Evolutionary conservation across 768 basidiomycete genomes (phyloP).

Genomic region (Dioszegia hungarica): DNA sequence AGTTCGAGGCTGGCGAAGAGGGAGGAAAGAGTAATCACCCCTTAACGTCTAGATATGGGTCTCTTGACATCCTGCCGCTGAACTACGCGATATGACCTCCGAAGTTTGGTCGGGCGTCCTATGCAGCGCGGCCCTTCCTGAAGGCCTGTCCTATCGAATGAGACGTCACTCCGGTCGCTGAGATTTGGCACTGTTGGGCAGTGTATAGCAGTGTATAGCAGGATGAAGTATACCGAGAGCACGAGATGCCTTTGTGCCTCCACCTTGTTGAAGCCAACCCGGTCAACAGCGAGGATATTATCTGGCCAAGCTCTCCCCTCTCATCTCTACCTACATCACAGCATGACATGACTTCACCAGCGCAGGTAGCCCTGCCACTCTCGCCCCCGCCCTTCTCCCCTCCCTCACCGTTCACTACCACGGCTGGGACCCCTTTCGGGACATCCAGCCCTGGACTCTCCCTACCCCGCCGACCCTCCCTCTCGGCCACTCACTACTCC

Average conservation of each 20-base stretch:
- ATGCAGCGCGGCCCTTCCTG: no score
- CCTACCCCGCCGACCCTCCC: conserved; percentile 11
- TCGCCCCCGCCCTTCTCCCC: conserved; percentile 12
- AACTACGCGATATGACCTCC: no score
- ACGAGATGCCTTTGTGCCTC: no score
- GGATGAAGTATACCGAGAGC: no score
- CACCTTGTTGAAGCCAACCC: no score
- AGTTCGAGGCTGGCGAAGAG: not conserved
- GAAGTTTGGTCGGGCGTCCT: no score
- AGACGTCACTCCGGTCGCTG: no score
- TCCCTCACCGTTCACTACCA: not conserved
- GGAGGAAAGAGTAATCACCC: conserved; percentile 11
- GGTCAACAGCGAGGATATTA: no score
- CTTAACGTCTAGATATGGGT: conserved; percentile 44
- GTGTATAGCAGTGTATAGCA: no score
- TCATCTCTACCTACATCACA: not conserved
- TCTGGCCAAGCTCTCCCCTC: no score
- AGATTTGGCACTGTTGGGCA: no score
- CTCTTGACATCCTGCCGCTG: conserved; percentile 30
- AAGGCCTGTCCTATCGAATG: no score
- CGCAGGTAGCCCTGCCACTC: conserved; percentile 3
- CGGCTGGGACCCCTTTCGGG: not conserved
- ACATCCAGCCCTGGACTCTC: conserved; percentile 13
- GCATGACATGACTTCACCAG: conserved; percentile 12
- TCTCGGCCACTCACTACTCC: conserved; percentile 13